Base-by-base conservation (phyloP, 768 basidiomycete species). In the Astraeus odoratus region DNA sequence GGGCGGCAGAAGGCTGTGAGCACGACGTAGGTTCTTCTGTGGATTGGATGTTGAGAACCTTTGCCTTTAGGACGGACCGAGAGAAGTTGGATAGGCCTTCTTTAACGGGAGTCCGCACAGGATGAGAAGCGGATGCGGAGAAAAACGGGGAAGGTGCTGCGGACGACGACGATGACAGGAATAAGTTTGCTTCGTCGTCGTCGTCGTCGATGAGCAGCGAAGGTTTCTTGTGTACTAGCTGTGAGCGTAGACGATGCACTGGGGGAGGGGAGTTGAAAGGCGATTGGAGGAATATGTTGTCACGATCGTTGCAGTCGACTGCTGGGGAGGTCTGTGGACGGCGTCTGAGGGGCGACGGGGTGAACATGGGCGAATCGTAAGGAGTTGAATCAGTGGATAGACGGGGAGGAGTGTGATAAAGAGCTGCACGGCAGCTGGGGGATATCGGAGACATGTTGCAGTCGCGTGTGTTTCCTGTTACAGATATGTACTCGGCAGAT, bases 41-140 rank as follows among this genome's bases (percentile, higher is more conserved):
- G 1, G 48, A 16, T 9, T 39, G 57, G 15, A 53, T 34, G 44
- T 67, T 68, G 47, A 60, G 51, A n/a, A 51, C 61, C 38, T 51
- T 61, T 1, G 54, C 50, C 39, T 60, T 68, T 35, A 80, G 67
- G 0, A 71, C 67, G 31, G 73, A 58, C 30, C 74, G 75, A 44
- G 62, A 58, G 1, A 64, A n/a, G n/a, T n/a, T 63, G 22, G 60
- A 47, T 16, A 69, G 62, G n/a, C 60, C 55, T 49, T 74, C 70
- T 57, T 78, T 83, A 10, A 81, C 70, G 0, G 82, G 82, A 0
- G 82, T 83, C 7, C 73, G 67, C n/a, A 80, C 71, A 7, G 79
- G 74, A 39, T 70, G 70, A 8, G 75, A 72, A 1, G 65, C 53
- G 1, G 73, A 69, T 5, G 70, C 46, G 3, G 75, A 64, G 47